Base-by-base conservation (phyloP, 176 grass and related monocot genomes). In the Areca catechu region DNA sequence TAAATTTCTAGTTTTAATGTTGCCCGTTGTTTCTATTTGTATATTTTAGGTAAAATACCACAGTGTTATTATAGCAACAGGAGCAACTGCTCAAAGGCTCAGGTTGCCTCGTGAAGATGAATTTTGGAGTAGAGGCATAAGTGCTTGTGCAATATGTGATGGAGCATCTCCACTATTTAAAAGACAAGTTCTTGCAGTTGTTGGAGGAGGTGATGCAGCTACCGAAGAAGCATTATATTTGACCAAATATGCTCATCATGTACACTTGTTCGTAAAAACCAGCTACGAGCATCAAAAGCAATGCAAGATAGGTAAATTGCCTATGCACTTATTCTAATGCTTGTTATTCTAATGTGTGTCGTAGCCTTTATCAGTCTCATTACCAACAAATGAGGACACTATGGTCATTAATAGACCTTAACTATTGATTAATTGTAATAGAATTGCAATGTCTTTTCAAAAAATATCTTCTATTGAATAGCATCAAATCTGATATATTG, bases 71-170 rank as follows among this genome's bases (percentile, higher is more conserved):
- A 79, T 98, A 71, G 93, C 93, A 69, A 98, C 93, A 61, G 93
- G 93, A 72, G 93, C 93, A 10, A 88, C 69, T 65, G 93, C 93
- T 51, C 82, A 88, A 60, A 82, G 86, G 43, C 75, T 98, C 18
- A 37, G 51, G 4, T 80, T 98, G 56, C 93, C 93, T 54, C 86
- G 81, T 66, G 93, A 98, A 73, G 84, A 98, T 70, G 93, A 92
- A 71, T 98, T 97, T 74, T 98, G 93, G 93, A 92, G 93, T 66
- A 88, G 87, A 88, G 93, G 93, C 61, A 92, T 98, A 62, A 98
- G 93, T 5, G 93, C 93, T 49, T 98, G 93, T 4, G 87, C 93
- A 53, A 98, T 98, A 80, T 98, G 93, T 77, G 93, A 98, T 63
- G 93, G 93, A 64, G 93, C 93, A 50, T 91, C 86, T 16, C 93